These are phyloP conservation scores for Jaenimonas drosophilae DNA, from an alignment of 208 protist species.

Conservation along the genomic window DNA sequence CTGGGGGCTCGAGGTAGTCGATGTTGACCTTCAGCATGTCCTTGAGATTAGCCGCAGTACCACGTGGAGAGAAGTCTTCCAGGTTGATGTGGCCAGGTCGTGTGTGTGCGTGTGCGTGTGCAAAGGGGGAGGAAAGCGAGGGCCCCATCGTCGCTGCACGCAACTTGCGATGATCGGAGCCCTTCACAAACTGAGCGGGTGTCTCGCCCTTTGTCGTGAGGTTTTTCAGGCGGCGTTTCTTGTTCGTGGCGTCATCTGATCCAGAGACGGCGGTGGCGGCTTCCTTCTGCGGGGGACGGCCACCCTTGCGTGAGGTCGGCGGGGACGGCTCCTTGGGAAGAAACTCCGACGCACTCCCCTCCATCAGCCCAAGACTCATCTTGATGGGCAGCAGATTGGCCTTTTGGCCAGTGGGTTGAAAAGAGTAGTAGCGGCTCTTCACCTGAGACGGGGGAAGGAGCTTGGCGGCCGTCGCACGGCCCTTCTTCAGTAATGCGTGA, in stretches of 20 bases:
- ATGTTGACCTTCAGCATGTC: neutral
- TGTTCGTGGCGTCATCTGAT: neutral
- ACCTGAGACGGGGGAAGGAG: neutral
- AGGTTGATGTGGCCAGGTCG: too few relatives aligned
- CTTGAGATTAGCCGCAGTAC: neutral
- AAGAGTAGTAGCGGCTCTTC: slow-evolving; percentile 6
- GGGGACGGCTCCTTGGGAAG: neutral
- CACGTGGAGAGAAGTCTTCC: too few relatives aligned
- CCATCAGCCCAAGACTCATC: neutral
- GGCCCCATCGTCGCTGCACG: too few relatives aligned
- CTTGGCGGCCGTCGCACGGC: slow-evolving; percentile 6
- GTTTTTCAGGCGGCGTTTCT: neutral
- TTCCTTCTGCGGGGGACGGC: neutral
- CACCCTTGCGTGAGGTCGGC: neutral
- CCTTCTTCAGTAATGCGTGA: slow-evolving; percentile 26
- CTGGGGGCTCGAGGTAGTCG: neutral
- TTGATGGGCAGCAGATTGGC: too few relatives aligned
- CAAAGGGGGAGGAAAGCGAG: too few relatives aligned
- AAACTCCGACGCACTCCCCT: neutral
- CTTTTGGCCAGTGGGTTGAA: slow-evolving; percentile 10
- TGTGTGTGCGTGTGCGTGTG: too few relatives aligned
- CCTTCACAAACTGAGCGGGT: slow-evolving; percentile 4
- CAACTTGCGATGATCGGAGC: neutral
- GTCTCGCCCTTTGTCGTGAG: slow-evolving; percentile 6
- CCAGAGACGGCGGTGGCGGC: neutral